Conservation (phyloP, 2,329 filamentous ascomycete species). For the Penicillium aurantiogriseum region DNA sequence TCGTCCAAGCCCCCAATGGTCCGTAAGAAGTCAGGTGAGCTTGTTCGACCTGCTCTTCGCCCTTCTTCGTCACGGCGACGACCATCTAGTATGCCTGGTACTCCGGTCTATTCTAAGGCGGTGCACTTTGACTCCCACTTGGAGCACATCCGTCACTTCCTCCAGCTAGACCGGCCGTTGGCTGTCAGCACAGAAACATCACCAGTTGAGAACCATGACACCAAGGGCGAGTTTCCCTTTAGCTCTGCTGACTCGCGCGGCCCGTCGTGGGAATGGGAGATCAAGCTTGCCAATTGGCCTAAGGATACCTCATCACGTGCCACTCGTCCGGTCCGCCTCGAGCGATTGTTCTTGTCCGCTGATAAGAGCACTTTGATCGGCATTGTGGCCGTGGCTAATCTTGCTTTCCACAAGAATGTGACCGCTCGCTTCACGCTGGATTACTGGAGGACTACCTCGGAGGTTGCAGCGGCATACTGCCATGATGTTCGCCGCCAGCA, state of each 20-base stretch:
- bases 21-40: conserved; percentile 95
- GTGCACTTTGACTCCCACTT: conserved; percentile 98
- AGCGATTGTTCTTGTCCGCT: conserved; percentile 79
- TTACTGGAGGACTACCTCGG: conserved; percentile 98
- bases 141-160: conserved; percentile 92
- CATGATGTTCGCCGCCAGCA: conserved; percentile 71
- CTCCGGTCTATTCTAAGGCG: conserved; percentile 90
- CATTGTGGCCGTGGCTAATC: conserved; percentile 78
- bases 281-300: conserved; percentile 81
- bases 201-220: conserved; percentile 82
- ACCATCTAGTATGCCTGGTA: conserved; percentile 95
- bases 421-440: conserved; percentile 94
- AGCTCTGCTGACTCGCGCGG: conserved; percentile 48
- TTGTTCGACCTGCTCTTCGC: conserved; percentile 88
- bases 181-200: conserved; percentile 94
- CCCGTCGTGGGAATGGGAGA: conserved; percentile 78
- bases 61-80: conserved; percentile 70
- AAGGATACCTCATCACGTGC: conserved; percentile 62
- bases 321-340: conserved; percentile 67
- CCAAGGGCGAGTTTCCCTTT: conserved; percentile 88
- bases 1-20: conserved; percentile 84
- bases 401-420: conserved; percentile 85
- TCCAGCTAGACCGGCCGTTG: conserved; percentile 90
- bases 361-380: conserved; percentile 87
- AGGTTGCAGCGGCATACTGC: conserved; percentile 84